Base-by-base conservation (phyloP, 306 rosid species). In the Erythrophleum fordii region DNA sequence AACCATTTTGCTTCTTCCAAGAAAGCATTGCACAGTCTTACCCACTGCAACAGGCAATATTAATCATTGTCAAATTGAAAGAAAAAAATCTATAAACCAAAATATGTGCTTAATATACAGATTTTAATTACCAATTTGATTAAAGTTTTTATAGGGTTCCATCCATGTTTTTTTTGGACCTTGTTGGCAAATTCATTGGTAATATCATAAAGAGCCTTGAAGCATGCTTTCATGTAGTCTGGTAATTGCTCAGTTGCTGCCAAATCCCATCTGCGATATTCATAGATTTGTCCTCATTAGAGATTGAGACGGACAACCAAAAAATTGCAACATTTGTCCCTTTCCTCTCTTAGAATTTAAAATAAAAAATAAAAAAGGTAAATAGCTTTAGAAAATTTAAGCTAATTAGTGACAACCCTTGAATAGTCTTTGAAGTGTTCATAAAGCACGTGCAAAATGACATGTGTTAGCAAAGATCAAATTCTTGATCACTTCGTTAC, bases 1-100 rank as follows among this genome's bases (percentile, higher is more conserved):
- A 85, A 35, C 89, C 90, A 86, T 29, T 65, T 48, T 56, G 89
- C 80, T 73, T 87, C 92, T 44, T 73, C 34, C 6, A 84, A 35
- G 73, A 85, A 86, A 3, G 92, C 87, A 12, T 85, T 75, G 83
- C 80, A 82, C 22, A 86, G 48, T 67, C 37, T 87, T 35, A 45
- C 67, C 92, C 92, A 85, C 90, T 83, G 83, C 41, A 82, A 41
- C 23, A 60, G 0, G 5, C 14, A 37, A 39, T 18, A 11, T 55
- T 20, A 35, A 20, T 31, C 34, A 31, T 31, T 1, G 1, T 31
- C 34, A 31, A 31, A n/a, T n/a, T n/a, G n/a, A n/a, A n/a, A n/a
- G n/a, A n/a, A n/a, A n/a, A n/a, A n/a, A n/a, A n/a, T 5, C 6
- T 18, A 17, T 28, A 17, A 6, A 6, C 22, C 11, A 9, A 62